Evolutionary conservation across 768 basidiomycete genomes (phyloP).

Genomic region (Collybiopsis confluens): DNA sequence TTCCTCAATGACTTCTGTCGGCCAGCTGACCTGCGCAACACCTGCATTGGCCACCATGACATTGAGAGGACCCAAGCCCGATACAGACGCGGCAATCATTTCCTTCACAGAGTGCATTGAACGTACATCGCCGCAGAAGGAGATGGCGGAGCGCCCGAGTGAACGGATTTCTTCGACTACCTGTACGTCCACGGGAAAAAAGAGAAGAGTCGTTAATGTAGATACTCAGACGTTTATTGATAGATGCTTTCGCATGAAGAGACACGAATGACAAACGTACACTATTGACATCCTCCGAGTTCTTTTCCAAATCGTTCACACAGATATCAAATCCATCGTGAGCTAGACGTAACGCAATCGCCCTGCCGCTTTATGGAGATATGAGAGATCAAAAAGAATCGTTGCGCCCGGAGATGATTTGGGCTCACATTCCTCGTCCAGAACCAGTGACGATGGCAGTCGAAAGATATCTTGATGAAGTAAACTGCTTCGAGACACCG

Average conservation of each 20-base stretch:
- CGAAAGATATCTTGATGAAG: conserved; percentile 1
- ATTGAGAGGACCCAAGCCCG: conserved; percentile 8
- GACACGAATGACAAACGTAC: neutral
- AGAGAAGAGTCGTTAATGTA: no score
- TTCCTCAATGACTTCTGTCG: conserved; percentile 10
- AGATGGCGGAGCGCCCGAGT: conserved; percentile 2
- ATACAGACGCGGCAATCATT: conserved; percentile 9
- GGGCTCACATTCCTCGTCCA: conserved; percentile 10
- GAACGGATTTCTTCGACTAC: conserved; percentile 9
- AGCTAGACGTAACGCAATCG: conserved; percentile 30
- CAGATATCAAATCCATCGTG: conserved; percentile 30
- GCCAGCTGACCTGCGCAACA: conserved; percentile 13
- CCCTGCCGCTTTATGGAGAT: conserved; percentile 22
- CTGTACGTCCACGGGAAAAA: neutral
- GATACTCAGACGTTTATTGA: neutral
- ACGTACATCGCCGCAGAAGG: conserved; percentile 7
- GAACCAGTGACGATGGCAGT: conserved; percentile 11
- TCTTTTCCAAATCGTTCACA: conserved; percentile 25
- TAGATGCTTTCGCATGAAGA: neutral
- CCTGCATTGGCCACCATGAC: conserved; percentile 45
- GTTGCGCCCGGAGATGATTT: neutral
- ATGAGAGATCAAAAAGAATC: no score
- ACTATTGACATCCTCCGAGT: conserved; percentile 13
- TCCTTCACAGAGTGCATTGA: conserved; percentile 5
- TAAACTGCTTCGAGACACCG: neutral